Evolutionary conservation across 768 basidiomycete genomes (phyloP), one percentile per base, ranked within the genome.

Genomic region (Lactifluus pinguis): DNA sequence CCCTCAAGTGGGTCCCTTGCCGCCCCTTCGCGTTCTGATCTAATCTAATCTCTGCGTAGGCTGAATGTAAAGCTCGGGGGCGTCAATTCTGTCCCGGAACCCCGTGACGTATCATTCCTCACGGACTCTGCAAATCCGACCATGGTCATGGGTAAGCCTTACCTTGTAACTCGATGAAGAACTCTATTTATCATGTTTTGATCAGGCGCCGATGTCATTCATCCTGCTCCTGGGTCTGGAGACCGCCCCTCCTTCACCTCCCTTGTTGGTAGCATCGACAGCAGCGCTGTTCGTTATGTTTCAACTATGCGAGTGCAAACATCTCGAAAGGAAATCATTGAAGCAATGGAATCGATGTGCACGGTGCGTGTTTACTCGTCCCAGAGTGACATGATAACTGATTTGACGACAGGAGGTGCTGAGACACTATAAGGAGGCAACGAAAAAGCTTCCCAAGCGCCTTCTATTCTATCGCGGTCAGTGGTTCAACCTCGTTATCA

Each of bases 41-140:
- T 52, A 38, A 61, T 59, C 21, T 29, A 60, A 58, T 55, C 41
- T 17, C 4, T 21, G 25, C 21, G 25, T 61, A 92, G 89, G 70
- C 78, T 92, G 66, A 92, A 92, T 62, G 89, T 89, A 19, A 92
- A 92, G 70, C 76, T 92, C 0, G 90, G 89, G 14, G 90, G 90
- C 1, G 86, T 91, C 69, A 92, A 92, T 69, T 81, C 83, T 1
- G 77, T 92, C 34, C 89, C 89, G 0, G 86, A 89, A 53, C 79
- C 86, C 0, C 74, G 78, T 13, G 85, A 85, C 0, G 85, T 87
- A 2, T 76, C 80, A 0, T 78, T 81, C 8, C 74, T 92, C 10
- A 81, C 83, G 0, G 89, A 92, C 67, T 80, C 84, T 1, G 76
- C 80, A 32, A 82, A 84, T 66, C 90, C 89, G 1, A 89, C 89